Conservation (phyloP, 2,329 filamentous ascomycete genomes). For the Diaporthe nobilis region DNA sequence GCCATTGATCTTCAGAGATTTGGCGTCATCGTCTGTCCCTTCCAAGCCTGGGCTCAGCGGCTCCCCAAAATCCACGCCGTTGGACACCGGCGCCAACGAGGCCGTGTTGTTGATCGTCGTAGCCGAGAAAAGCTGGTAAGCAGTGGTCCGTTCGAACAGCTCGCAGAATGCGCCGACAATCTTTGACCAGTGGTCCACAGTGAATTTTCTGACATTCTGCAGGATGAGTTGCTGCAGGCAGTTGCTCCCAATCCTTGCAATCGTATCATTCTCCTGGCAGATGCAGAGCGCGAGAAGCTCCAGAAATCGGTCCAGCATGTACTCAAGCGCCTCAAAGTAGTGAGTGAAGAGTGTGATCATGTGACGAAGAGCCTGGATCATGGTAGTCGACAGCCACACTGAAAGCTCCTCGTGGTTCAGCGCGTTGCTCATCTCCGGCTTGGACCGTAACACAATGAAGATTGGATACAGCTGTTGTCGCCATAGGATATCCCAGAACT, state of each 20-base stretch:
- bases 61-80: conserved; percentile 66
- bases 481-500: conserved; percentile 99
- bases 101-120: conserved; percentile 69
- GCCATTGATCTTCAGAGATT: conserved; percentile 74
- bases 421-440: conserved; percentile 96
- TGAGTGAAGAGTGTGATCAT: conserved; percentile 99
- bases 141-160: conserved; percentile 93
- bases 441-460: conserved; percentile 96
- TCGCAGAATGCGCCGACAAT: conserved; percentile 97
- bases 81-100: conserved; percentile 65
- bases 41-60: conserved; percentile 59
- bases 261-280: conserved; percentile 98
- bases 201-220: conserved; percentile 96
- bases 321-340: conserved; percentile 95
- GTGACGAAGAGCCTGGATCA: conserved; percentile 98
- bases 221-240: conserved; percentile 96
- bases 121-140: conserved; percentile 95
- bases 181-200: conserved; percentile 88
- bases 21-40: conserved; percentile 61
- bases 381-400: conserved; percentile 98
- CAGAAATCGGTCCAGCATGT: conserved; percentile 98
- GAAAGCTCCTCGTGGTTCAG: conserved; percentile 97
- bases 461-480: conserved; percentile 97
- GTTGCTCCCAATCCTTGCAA: conserved; percentile 97
- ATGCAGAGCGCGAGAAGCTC: conserved; percentile 96